Percentiles rank a stretch among this genome's conserved stretches.
These are phyloP conservation scores for Periconia sp. DNA, from an alignment of 2,329 filamentous ascomycete genomes.

Conservation along the genomic window DNA sequence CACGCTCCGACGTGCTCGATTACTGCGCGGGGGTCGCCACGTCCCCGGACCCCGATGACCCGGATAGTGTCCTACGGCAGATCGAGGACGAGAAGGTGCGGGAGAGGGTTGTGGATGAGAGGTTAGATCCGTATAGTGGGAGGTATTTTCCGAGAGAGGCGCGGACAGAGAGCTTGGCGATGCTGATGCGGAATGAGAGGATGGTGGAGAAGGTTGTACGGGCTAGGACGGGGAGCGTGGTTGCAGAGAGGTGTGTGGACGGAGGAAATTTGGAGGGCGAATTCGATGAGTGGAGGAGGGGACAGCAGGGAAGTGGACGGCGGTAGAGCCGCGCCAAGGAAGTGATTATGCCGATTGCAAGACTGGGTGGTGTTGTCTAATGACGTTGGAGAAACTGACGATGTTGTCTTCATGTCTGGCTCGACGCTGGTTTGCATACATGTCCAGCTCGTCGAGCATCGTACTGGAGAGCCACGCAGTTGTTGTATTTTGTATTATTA, in stretches of 20 bases:
- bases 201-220: constrained; percentile 79
- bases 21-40: constrained; percentile 91
- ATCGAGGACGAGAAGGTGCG: constrained; percentile 70
- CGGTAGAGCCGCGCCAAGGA: background rate
- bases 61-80: constrained; percentile 69
- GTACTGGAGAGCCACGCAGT: background rate
- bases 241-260: constrained; percentile 71
- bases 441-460: background rate
- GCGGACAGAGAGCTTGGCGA: constrained; percentile 76
- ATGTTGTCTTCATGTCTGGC: no score
- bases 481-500: background rate
- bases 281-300: constrained; percentile 37
- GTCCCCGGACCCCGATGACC: constrained; percentile 83
- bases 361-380: background rate
- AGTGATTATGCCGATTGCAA: background rate
- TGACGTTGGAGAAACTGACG: background rate
- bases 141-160: constrained; percentile 80
- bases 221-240: constrained; percentile 76
- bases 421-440: background rate
- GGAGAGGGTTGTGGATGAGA: constrained; percentile 78
- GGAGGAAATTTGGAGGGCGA: constrained; percentile 48
- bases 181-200: constrained; percentile 72
- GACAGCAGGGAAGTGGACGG: constrained; percentile 12
- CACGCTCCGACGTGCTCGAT: constrained; percentile 76
- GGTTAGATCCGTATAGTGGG: constrained; percentile 87